Percentiles rank a stretch among this genome's conserved stretches.
phyloP scores from a whole-genome alignment of 2,329 filamentous ascomycete genomes.

The Fusarium siculi region DNA sequence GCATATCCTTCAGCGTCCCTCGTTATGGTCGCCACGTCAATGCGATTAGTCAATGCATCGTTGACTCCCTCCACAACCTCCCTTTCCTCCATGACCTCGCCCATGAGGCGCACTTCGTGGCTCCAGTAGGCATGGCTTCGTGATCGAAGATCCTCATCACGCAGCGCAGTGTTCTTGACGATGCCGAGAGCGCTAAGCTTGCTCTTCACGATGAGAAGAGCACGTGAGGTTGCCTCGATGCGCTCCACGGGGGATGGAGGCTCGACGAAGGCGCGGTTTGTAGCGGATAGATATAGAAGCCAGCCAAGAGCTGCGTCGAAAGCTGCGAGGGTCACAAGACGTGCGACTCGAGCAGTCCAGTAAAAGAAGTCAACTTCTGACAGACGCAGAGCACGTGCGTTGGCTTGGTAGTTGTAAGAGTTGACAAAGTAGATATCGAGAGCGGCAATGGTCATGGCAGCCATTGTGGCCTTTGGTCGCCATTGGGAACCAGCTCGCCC shows the following conservation, averaged over 20 bases:
- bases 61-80: constrained; percentile 79
- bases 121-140: constrained; percentile 81
- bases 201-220: constrained; percentile 68
- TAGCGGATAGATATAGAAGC: constrained; percentile 79
- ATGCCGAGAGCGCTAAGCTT: constrained; percentile 80
- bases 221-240: constrained; percentile 67
- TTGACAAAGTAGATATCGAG: constrained; percentile 74
- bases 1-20: constrained; percentile 73
- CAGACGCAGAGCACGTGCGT: constrained; percentile 70
- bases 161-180: constrained; percentile 80
- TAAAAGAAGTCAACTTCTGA: constrained; percentile 75
- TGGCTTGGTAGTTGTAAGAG: constrained; percentile 72
- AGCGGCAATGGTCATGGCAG: constrained; percentile 66
- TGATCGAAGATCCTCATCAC: constrained; percentile 76
- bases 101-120: constrained; percentile 77
- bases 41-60: constrained; percentile 70
- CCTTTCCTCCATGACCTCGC: constrained; percentile 80
- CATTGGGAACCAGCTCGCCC: constrained; percentile 73
- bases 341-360: constrained; percentile 74
- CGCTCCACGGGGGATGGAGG: constrained; percentile 72
- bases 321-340: constrained; percentile 71
- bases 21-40: constrained; percentile 70
- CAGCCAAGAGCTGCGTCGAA: constrained; percentile 73
- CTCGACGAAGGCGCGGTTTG: constrained; percentile 79
- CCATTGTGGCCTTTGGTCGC: constrained; percentile 75